Conservation (phyloP, 805 yeast genomes). For the Barnettozyma vustinii region DNA sequence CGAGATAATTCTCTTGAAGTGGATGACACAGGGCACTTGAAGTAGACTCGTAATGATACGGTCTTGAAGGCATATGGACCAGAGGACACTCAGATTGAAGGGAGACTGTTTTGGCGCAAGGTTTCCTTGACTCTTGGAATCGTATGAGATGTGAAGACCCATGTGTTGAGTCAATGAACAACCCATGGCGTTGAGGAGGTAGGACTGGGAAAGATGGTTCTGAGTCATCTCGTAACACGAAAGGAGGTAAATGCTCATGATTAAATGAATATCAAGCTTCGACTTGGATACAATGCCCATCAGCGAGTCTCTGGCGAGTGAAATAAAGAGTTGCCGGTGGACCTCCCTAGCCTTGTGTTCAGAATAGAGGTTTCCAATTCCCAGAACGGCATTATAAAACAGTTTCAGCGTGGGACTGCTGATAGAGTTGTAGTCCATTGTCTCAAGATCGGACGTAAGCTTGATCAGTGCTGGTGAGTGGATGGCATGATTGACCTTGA, state of each 20-base stretch:
- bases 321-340: slow-evolving; percentile 17
- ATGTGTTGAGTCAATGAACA: slow-evolving; percentile 31
- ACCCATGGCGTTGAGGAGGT: slow-evolving; percentile 27
- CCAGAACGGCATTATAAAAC: slow-evolving; percentile 23
- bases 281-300: slow-evolving; percentile 15
- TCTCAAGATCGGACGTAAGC: slow-evolving; percentile 10
- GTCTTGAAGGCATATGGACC: slow-evolving; percentile 30
- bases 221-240: slow-evolving; percentile 29
- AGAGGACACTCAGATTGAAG: slow-evolving; percentile 23
- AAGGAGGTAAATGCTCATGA: slow-evolving; percentile 22
- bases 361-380: slow-evolving; percentile 23
- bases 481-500: slow-evolving; percentile 9
- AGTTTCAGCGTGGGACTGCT: slow-evolving; percentile 18
- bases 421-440: slow-evolving; percentile 17
- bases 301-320: slow-evolving; percentile 24
- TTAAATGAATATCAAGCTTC: slow-evolving; percentile 19
- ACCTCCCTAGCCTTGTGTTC: slow-evolving; percentile 9
- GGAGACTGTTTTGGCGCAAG: slow-evolving; percentile 16
- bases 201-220: slow-evolving; percentile 28
- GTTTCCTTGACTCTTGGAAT: slow-evolving; percentile 5
- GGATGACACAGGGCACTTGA: slow-evolving; percentile 29
- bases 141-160: slow-evolving; percentile 27
- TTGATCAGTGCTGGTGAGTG: slow-evolving; percentile 17
- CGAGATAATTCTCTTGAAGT: slow-evolving; percentile 29
- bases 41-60: slow-evolving; percentile 23